A percentile compares a stretch with the other conserved stretches of the same genome.
These are phyloP conservation scores for Fusarium pilosicola DNA, from an alignment of 2,329 filamentous ascomycete species.

Conservation along the genomic window DNA sequence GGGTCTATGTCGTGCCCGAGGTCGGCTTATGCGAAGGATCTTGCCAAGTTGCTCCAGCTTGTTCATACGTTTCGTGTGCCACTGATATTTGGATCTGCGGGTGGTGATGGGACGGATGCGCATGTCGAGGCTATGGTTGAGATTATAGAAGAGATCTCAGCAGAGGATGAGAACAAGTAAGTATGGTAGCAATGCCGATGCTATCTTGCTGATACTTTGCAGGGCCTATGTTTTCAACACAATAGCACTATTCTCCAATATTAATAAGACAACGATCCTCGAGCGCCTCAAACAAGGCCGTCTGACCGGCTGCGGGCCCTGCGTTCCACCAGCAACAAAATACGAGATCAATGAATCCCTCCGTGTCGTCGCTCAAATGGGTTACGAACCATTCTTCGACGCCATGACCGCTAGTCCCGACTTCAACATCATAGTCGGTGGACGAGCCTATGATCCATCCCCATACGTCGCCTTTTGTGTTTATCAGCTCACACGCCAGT, in stretches of 20 bases:
- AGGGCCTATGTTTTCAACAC: constrained; percentile 46
- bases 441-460: constrained; percentile 55
- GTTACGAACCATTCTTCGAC: constrained; percentile 55
- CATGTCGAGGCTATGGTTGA: constrained; percentile 54
- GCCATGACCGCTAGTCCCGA: constrained; percentile 54
- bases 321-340: constrained; percentile 53
- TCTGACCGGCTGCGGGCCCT: constrained; percentile 52
- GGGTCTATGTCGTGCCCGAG: constrained; percentile 53
- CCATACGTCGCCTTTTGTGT: constrained; percentile 51
- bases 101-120: constrained; percentile 58
- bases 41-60: constrained; percentile 51
- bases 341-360: constrained; percentile 51
- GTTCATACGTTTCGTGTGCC: constrained; percentile 49
- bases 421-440: constrained; percentile 60
- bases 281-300: constrained; percentile 44
- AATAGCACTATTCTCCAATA: constrained; percentile 52
- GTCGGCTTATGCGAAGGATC: constrained; percentile 54
- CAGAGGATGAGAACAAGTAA: constrained; percentile 17
- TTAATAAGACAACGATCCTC: constrained; percentile 49
- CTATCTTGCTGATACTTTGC: neutral
- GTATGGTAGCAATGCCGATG: fast-evolving
- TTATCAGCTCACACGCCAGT: constrained; percentile 21
- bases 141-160: constrained; percentile 47
- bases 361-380: constrained; percentile 58
- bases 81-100: constrained; percentile 56